Percentiles rank a stretch among this genome's conserved stretches.
phyloP scores from a whole-genome alignment of 257 asterid genomes.

The Fraxinus anomala region DNA sequence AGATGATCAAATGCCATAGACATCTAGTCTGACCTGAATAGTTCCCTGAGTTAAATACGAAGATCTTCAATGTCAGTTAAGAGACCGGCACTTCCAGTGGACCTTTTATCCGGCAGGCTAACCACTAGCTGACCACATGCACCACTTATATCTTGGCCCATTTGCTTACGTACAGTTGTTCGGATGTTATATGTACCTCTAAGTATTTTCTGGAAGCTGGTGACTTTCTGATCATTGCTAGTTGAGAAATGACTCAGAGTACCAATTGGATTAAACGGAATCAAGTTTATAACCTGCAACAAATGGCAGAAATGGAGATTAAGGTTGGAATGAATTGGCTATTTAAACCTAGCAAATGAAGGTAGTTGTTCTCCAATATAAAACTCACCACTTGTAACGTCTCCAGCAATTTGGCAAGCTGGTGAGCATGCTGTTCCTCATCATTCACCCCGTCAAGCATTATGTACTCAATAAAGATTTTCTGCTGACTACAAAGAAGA shows the following conservation, averaged over 20 bases:
- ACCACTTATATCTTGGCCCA: conserved; percentile 99
- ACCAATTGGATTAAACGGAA: conserved; percentile 96
- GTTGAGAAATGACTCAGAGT: conserved; percentile 61
- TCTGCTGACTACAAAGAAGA: conserved; percentile 72
- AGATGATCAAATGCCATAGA: not conserved
- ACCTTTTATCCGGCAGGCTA: conserved; percentile 45
- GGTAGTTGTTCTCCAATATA: not conserved
- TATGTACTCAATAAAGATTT: conserved; percentile 91
- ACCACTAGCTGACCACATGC: conserved; percentile 97
- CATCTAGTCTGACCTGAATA: not conserved
- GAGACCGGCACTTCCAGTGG: conserved; percentile 33
- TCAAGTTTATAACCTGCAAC: conserved; percentile 86
- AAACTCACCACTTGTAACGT: conserved; percentile 68
- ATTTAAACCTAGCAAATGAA: conserved; percentile 6
- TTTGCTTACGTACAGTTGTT: conserved; percentile 89
- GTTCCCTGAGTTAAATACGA: conserved; percentile 26
- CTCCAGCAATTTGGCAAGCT: conserved; percentile 82
- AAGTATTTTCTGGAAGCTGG: conserved; percentile 70
- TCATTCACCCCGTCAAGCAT: conserved; percentile 96
- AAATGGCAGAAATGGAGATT: conserved; percentile 17
- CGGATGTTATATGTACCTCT: conserved; percentile 78
- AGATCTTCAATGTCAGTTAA: conserved; percentile 93
- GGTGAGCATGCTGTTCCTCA: conserved; percentile 87
- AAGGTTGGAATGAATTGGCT: conserved; percentile 6
- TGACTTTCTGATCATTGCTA: conserved; percentile 64